Base-by-base conservation (phyloP, 495 filamentous ascomycete species). In the Thozetella sp. region DNA sequence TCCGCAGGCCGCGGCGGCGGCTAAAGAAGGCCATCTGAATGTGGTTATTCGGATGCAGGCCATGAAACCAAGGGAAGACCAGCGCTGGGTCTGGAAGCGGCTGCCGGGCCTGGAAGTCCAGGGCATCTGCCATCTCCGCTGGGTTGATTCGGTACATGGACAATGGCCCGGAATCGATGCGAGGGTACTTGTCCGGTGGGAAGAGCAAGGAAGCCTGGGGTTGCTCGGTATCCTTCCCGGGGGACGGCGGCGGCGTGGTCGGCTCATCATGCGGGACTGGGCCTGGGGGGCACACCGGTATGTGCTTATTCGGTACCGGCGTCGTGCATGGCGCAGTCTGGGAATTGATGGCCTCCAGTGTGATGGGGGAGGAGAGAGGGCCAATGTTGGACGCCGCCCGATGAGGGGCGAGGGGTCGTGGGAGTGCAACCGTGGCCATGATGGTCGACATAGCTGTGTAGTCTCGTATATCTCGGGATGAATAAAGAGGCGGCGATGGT, bases 51-150 rank as follows among this genome's bases (percentile, higher is more conserved):
- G 90, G 87, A 64, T 98, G 94, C n/a, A 98, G 75, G 22, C 95
- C 95, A 77, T 99, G 95, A 10, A 97, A 81, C 95, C 95, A 99
- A n/a, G 95, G 95, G 66, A 97, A 99, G 63, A 97, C 88, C 60
- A 86, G 82, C 11, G 85, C 80, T 1, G 96, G 88, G 59, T 96
- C 90, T 10, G 95, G 94, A 22, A 97, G 73, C 12, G 90, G 86
- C 63, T 96, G 92, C 2, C 85, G 82, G 0, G 93, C 83, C 57
- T 85, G 72, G 60, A 93, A 83, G 60, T 93, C 85, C 10, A 97
- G 63, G 2, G 94, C 91, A 12, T 87, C 83, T 19, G 84, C 83
- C 27, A 97, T 80, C 6, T 79, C 83, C 22, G 76, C 77, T 30
- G 88, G 87, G 68, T 87, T 84, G 63, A 99, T 88, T 52, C 88